These are phyloP conservation scores for Termitomyces sp. DNA, from an alignment of 768 basidiomycete species.

Conservation along the genomic window DNA sequence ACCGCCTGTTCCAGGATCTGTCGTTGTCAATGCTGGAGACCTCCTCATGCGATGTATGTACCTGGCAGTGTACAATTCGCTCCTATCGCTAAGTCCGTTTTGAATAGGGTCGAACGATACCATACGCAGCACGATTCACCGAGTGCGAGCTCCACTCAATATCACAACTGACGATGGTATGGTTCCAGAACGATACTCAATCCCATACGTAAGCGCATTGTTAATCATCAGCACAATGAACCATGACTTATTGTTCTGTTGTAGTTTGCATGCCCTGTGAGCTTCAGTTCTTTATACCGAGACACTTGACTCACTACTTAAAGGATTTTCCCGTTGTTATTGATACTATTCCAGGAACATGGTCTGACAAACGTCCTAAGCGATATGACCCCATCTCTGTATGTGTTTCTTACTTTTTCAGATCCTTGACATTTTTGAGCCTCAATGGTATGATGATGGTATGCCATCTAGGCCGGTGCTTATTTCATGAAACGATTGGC, in stretches of 20 bases:
- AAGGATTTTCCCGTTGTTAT: conserved; percentile 37
- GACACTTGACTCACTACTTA: conserved; percentile 14
- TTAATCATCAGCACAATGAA: background rate
- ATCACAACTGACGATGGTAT: conserved; percentile 21
- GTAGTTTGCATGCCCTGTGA: conserved; percentile 29
- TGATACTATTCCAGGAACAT: conserved; percentile 49
- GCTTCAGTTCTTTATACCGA: background rate
- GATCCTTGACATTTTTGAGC: background rate
- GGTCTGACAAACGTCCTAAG: conserved; percentile 38
- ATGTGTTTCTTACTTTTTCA: conserved; percentile 7
- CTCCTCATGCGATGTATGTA: conserved; percentile 42
- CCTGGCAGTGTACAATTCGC: background rate
- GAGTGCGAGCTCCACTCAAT: conserved; percentile 38
- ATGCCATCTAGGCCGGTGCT: conserved; percentile 23
- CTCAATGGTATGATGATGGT: background rate
- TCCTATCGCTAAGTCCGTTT: background rate
- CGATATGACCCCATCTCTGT: conserved; percentile 43
- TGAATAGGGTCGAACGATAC: conserved; percentile 37
- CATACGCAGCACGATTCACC: conserved; percentile 47
- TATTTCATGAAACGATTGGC: conserved; percentile 36
- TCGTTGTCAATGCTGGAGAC: conserved; percentile 49
- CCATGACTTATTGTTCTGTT: background rate
- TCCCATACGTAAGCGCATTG: conserved; percentile 45
- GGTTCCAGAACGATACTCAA: conserved; percentile 52
- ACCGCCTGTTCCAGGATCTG: conserved; percentile 36